These are phyloP conservation scores for Hyaloscypha hepaticicola DNA, from an alignment of 495 filamentous ascomycete genomes.

Conservation along the genomic window DNA sequence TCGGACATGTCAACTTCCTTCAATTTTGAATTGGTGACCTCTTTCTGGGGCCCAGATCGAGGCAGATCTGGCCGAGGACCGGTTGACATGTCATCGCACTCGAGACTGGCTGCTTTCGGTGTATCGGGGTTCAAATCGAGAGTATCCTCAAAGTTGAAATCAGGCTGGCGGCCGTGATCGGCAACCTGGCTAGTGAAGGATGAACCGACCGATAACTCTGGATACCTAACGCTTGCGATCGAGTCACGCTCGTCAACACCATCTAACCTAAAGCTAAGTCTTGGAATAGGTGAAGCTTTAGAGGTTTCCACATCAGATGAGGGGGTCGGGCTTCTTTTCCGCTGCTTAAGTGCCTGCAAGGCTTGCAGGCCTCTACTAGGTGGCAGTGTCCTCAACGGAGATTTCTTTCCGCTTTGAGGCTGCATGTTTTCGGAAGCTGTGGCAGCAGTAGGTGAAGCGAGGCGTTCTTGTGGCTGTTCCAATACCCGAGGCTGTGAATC, in stretches of 20 bases:
- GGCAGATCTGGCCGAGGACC: not conserved
- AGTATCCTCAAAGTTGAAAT: conserved; percentile 28
- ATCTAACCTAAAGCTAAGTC: conserved; percentile 1
- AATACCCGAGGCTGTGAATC: not conserved
- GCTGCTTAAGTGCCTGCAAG: conserved; percentile 21
- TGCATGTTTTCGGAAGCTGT: not conserved
- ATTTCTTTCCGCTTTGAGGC: not conserved
- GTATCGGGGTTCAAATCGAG: conserved; percentile 6
- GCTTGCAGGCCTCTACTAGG: conserved; percentile 17
- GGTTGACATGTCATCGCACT: not conserved
- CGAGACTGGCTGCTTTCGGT: conserved; percentile 6
- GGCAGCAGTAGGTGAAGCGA: not conserved
- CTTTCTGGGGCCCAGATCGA: not conserved
- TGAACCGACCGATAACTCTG: conserved; percentile 24
- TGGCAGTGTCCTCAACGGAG: not conserved
- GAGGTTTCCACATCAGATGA: not conserved
- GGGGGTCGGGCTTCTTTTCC: not conserved
- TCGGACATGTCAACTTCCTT: not conserved
- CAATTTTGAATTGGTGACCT: not conserved
- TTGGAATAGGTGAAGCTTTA: not conserved
- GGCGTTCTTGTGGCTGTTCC: not conserved
- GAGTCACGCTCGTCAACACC: conserved; percentile 4
- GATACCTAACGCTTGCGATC: conserved; percentile 20
- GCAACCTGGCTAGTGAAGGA: conserved; percentile 28
- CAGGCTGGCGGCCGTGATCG: conserved; percentile 29